Evolutionary conservation across 805 yeast species (phyloP), one percentile per base, ranked within the genome.

Genomic region (Komagataella populi): DNA sequence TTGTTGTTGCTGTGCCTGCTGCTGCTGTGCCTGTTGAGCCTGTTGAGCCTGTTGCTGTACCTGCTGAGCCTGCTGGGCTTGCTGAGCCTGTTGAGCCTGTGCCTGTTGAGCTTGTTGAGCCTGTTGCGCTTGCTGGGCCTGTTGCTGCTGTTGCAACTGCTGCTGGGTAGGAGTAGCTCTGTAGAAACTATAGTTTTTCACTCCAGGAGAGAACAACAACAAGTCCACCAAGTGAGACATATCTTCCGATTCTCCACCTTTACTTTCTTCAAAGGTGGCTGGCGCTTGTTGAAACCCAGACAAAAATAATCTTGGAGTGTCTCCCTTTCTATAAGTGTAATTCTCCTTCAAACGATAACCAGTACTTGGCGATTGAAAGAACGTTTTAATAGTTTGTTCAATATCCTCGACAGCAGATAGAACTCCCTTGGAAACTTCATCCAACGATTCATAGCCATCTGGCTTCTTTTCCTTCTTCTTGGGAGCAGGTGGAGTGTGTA

Each of bases 161-260:
- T 45, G 20, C 12, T 14, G 51, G 52, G 44, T 45, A 50, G 39
- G 39, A 17, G 49, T 36, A 23, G 43, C 22, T 47, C 45, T 48
- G 36, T 36, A 8, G 49, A 55, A 61, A 48, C 57, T 59, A 56
- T 64, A 64, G 39, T 62, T 65, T 51, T 64, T 64, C 45, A 62
- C 57, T 50, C 59, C 63, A 12, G 69, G 68, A n/a, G 61, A 56
- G 50, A 60, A 66, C 44, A 65, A 53, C 23, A 66, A 49, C 18
- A 67, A 59, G n/a, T 66, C 69, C 30, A 64, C 59, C 45, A 65
- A 50, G 23, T 55, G 56, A 47, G 55, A 47, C 57, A 65, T 55
- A 49, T 58, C 62, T 16, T 53, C 56, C 48, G 52, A 62, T 44
- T 54, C 56, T 3, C 46, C 47, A 23, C 17, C 24, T 2, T 16